phyloP scores from a whole-genome alignment of 2,329 filamentous ascomycete genomes.

The Orbilia quercus region DNA sequence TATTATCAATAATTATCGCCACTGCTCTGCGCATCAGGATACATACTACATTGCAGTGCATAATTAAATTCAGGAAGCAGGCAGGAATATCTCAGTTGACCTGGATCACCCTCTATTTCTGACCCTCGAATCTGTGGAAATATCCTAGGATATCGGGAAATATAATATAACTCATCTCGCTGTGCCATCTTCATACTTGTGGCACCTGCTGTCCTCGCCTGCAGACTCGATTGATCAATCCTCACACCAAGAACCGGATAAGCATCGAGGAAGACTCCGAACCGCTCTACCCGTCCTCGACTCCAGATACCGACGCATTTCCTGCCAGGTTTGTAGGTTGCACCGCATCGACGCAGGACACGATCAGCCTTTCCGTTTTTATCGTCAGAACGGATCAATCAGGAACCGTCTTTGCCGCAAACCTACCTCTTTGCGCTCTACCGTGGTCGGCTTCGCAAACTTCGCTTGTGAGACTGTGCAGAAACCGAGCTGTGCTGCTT shows the following conservation, averaged over 20 bases:
- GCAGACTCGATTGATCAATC: constrained; percentile 40
- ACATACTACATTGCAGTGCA: no score
- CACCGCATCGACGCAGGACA: constrained; percentile 39
- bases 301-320: constrained; percentile 15
- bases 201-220: constrained; percentile 46
- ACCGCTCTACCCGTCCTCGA: constrained; percentile 31
- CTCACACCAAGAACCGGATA: constrained; percentile 12
- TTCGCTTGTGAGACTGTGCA: constrained; percentile 14
- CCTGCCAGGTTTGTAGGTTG: constrained; percentile 26
- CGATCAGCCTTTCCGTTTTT: constrained; percentile 16
- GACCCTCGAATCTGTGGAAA: constrained; percentile 15
- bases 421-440: constrained; percentile 3
- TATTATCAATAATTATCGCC: constrained; percentile 11
- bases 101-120: constrained; percentile 34
- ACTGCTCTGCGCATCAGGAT: no score
- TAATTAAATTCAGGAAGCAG: no score
- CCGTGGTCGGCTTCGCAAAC: neutral
- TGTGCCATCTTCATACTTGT: constrained; percentile 39
- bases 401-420: constrained; percentile 39
- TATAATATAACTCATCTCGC: constrained; percentile 41
- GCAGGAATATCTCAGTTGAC: constrained; percentile 45
- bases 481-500: constrained; percentile 50
- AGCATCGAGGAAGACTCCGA: constrained; percentile 36
- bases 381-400: constrained; percentile 32
- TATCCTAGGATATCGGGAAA: constrained; percentile 4